Evolutionary conservation across 208 protist species (phyloP).

Genomic region (Naegleria gruberi): DNA sequence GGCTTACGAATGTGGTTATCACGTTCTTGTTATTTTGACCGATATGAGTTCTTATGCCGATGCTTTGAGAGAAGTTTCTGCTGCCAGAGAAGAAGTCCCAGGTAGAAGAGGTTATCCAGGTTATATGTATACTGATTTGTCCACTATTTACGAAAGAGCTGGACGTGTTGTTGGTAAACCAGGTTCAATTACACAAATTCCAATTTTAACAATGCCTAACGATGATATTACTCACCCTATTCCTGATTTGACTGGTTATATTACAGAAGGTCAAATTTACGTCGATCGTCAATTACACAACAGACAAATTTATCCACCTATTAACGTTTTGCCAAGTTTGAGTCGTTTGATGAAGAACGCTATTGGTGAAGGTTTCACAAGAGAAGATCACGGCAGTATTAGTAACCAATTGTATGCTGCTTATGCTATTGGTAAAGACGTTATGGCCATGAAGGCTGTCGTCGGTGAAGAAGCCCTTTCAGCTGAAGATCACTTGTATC

Average conservation of each 20-base stretch:
- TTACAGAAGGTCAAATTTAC: constrained; percentile 99
- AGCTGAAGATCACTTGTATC: constrained; percentile 94
- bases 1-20: constrained; percentile 98
- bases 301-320: constrained; percentile 96
- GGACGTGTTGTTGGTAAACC: constrained; percentile 94
- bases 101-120: constrained; percentile 98
- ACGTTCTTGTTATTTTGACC: constrained; percentile 99
- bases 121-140: constrained; percentile 99
- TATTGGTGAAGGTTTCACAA: constrained; percentile 98
- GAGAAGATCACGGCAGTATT: constrained; percentile 95
- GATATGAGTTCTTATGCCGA: constrained; percentile 99
- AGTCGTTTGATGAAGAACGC: constrained; percentile 99
- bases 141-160: constrained; percentile 99
- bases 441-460: constrained; percentile 98
- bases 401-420: constrained; percentile 99
- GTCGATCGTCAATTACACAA: constrained; percentile 99
- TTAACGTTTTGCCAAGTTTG: constrained; percentile 99
- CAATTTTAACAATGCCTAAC: constrained; percentile 99
- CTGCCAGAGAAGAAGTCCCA: constrained; percentile 98
- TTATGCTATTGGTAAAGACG: constrained; percentile 99
- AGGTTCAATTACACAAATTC: constrained; percentile 99
- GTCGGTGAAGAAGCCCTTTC: constrained; percentile 98
- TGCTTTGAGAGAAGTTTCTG: constrained; percentile 99
- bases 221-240: constrained; percentile 99
- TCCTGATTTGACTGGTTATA: constrained; percentile 99